Evolutionary conservation across 2,329 filamentous ascomycete species (phyloP), one percentile per base, ranked within the genome.

Genomic region (Xylaria arbuscula): DNA sequence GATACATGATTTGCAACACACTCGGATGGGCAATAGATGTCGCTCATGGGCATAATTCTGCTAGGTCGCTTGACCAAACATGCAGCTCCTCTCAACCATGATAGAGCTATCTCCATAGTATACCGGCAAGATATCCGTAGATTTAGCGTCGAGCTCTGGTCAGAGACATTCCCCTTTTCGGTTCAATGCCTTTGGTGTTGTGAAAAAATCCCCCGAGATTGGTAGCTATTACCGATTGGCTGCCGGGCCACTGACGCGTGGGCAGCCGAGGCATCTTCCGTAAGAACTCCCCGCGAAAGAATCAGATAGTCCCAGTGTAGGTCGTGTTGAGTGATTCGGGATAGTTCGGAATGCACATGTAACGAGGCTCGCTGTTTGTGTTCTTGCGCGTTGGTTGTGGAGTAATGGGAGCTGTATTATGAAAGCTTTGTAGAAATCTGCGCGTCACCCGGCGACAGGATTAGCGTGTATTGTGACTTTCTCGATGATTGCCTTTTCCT

Each of bases 391-490:
- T 51, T 22, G 54, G 32, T n/a, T 13, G 28, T 53, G 45, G 15
- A 45, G 22, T 42, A 7, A 17, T 17, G 9, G 45, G 22, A 40
- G 22, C 34, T 9, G 24, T 51, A 42, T 17, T 34, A 13, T 57
- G 15, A 32, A 9, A 36, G 55, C n/a, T 6, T 28, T 11, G 36
- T 11, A 13, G n/a, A 38, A 48, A 34, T 34, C 17, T 38, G 38
- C 24, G 32, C 15, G 51, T 86, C 80, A 89, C 24, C 79, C 87
- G 3, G 93, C 92, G 70, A 95, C 76, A 0, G 93, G 93, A 75
- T 96, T 96, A 19, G 93, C 92, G 79, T 95, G 93, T 2, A 95
- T 86, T 1, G 90, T 92, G 28, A 94, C 85, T 9, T 81, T 86
- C 75, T 93, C 87, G 65, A 96, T 93, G 72, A 83, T 82, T 32